Evolutionary conservation across 2,329 filamentous ascomycete species (phyloP).

Genomic region (Colletotrichum graminicola): DNA sequence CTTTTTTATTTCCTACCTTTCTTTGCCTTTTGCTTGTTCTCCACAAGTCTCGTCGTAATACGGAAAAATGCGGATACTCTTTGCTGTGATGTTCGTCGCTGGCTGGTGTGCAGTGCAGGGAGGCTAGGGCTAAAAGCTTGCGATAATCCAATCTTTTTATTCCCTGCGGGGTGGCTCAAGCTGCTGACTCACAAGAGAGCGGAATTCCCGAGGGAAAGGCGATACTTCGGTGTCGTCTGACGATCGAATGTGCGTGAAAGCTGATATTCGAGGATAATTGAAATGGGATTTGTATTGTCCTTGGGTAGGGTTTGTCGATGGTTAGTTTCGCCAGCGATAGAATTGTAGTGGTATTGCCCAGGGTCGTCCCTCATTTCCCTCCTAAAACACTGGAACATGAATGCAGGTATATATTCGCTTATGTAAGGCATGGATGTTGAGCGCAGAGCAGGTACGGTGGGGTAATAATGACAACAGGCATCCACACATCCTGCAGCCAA

Average conservation of each 20-base stretch:
- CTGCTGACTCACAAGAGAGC: background rate
- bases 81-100: constrained; percentile 17
- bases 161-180: background rate
- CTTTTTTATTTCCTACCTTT: constrained; percentile 27
- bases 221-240: constrained; percentile 32
- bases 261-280: constrained; percentile 20
- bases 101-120: background rate
- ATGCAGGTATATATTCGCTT: background rate
- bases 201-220: constrained; percentile 29
- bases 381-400: constrained; percentile 14
- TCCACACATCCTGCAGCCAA: background rate
- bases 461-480: no score
- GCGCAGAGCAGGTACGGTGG: no score
- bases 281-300: constrained; percentile 33
- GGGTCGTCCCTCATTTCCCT: constrained; percentile 15
- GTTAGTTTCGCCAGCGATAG: constrained; percentile 12
- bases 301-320: constrained; percentile 21
- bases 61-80: constrained; percentile 35
- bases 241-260: background rate
- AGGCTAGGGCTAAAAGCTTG: constrained; percentile 13
- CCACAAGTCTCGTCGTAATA: constrained; percentile 18
- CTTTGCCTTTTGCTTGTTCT: constrained; percentile 11
- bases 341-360: constrained; percentile 14
- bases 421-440: background rate
- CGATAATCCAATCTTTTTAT: background rate